phyloP scores from a whole-genome alignment of 768 basidiomycete genomes.

The Ramaria rubella region DNA sequence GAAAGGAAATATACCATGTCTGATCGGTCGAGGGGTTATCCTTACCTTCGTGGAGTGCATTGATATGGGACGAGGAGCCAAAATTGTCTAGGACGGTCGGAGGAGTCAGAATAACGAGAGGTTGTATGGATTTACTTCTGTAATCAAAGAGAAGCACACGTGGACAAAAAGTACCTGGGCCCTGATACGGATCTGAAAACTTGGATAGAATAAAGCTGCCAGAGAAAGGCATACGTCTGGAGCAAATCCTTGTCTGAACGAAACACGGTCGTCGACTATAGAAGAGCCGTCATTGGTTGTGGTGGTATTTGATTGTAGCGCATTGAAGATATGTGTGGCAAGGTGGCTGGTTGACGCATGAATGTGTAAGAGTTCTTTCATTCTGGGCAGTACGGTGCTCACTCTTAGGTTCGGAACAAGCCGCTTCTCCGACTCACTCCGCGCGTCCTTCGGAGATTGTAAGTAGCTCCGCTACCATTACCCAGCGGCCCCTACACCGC shows the following conservation, averaged over 20 bases:
- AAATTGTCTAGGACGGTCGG: conserved; percentile 49
- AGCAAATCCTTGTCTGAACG: conserved; percentile 58
- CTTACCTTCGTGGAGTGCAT: conserved; percentile 33
- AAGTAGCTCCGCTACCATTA: too few species aligned
- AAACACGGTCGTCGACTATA: conserved; percentile 46
- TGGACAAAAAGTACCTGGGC: conserved; percentile 42
- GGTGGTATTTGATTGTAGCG: conserved; percentile 63
- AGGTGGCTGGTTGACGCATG: conserved; percentile 68
- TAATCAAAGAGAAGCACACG: conserved; percentile 61
- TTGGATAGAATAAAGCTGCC: not conserved
- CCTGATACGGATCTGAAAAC: not conserved
- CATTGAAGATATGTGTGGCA: conserved; percentile 79
- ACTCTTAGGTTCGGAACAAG: too few species aligned
- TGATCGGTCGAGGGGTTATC: conserved; percentile 19
- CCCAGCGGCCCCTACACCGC: too few species aligned
- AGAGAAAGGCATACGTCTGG: conserved; percentile 34
- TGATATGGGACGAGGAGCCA: conserved; percentile 45
- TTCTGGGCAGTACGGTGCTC: too few species aligned
- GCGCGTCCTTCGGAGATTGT: too few species aligned
- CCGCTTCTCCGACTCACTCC: too few species aligned
- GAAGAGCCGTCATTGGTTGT: conserved; percentile 24
- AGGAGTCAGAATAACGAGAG: not conserved
- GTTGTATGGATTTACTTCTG: conserved; percentile 42
- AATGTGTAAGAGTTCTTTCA: conserved; percentile 76
- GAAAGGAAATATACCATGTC: not conserved